Evolutionary conservation across 306 rosid genomes (phyloP), one percentile per base, ranked within the genome.

Genomic region (Bauhinia variegata): DNA sequence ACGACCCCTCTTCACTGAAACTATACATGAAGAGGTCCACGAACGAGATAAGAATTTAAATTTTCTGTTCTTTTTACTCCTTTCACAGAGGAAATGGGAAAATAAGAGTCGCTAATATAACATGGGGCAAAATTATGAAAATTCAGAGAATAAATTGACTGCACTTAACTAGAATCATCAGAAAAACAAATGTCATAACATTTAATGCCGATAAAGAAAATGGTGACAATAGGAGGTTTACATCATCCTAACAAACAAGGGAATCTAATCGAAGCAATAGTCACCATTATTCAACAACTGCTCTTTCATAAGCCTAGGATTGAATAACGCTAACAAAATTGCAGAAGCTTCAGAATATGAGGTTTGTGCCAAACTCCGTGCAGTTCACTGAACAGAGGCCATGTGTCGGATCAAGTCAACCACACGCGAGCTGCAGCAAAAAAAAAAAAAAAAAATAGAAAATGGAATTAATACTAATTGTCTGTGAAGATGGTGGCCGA

Each of bases 401-500:
- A 85, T 79, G 75, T 77, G 89, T 63, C 77, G 60, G 72, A 79
- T 82, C 79, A 82, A 78, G 73, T 82, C 85, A 38, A 79, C 38
- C 33, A 85, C 85, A 49, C 85, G 77, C 32, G 82, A 47, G 77
- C 87, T 79, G 64, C 58, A 75, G 41, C 49, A 17, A 56, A 47
- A 36, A 60, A 41, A 59, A 36, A 60, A 41, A 59, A 38, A 12
- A 51, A 8, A n/a, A 1, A 37, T 60, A 23, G 28, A 23, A 23
- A 1, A 23, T 23, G 28, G 28, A 23, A 23, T 23, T 23, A 44
- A n/a, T n/a, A n/a, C n/a, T 8, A 31, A 14, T 62, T 12, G n/a
- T 37, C 1, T n/a, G 43, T 28, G 47, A 63, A 44, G 30, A 46
- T 62, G 14, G 9, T 53, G 32, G 28, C 13, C 4, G 43, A 62